phyloP scores from a whole-genome alignment of 106 monocot genomes.

The Cymbidium sinense region DNA sequence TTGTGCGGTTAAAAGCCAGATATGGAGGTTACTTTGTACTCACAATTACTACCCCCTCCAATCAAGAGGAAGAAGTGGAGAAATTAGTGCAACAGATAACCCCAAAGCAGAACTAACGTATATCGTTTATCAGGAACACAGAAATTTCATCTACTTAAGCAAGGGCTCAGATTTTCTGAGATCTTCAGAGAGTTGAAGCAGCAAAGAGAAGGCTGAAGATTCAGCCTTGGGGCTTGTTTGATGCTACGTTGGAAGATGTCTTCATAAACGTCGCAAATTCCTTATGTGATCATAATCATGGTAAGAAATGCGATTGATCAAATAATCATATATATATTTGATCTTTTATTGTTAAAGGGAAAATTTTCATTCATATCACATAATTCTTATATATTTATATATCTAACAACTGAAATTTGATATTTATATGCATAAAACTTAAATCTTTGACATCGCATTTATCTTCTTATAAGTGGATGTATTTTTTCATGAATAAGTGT shows the following conservation, averaged over 20 bases:
- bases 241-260: slow-evolving; percentile 36
- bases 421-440: no score
- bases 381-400: no score
- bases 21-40: slow-evolving; percentile 44
- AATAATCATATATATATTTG: neutral
- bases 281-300: neutral
- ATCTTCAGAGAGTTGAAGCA: slow-evolving; percentile 22
- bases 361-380: no score
- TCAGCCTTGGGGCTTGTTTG: slow-evolving; percentile 35
- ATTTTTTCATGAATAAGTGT: no score
- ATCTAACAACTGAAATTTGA: no score
- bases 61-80: slow-evolving; percentile 29
- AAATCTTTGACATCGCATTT: no score
- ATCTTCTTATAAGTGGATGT: no score
- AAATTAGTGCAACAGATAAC: slow-evolving; percentile 19
- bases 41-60: slow-evolving; percentile 30
- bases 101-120: slow-evolving; percentile 20
- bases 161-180: slow-evolving; percentile 27
- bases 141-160: slow-evolving; percentile 39
- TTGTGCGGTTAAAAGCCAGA: slow-evolving; percentile 42
- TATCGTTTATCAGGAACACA: slow-evolving; percentile 30
- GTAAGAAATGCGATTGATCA: slow-evolving; percentile 1
- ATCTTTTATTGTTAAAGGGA: no score
- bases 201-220: slow-evolving; percentile 12
- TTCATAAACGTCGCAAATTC: slow-evolving; percentile 39